Evolutionary conservation across 2,329 filamentous ascomycete genomes (phyloP).

Genomic region (Karstenula rhodostoma): DNA sequence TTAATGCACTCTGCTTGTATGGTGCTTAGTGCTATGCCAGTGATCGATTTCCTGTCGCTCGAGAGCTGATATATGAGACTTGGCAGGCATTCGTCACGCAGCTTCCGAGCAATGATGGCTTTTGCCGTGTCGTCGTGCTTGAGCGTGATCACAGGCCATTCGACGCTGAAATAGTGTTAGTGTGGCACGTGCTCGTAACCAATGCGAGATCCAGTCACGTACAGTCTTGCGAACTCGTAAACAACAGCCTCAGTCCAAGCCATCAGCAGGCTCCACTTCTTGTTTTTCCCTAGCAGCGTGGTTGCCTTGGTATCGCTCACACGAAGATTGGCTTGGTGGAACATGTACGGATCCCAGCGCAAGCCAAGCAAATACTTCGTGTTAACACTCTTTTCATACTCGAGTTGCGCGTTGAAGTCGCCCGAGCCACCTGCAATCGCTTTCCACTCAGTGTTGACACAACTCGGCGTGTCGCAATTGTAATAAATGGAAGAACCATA

Average conservation of each 20-base stretch:
- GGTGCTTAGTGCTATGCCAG: conserved; percentile 54
- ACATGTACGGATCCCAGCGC: conserved; percentile 63
- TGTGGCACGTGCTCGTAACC: not conserved
- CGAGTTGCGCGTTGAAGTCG: conserved; percentile 59
- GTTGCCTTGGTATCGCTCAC: conserved; percentile 54
- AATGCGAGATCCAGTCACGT: conserved; percentile 3
- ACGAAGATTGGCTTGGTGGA: conserved; percentile 68
- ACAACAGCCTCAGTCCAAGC: conserved; percentile 64
- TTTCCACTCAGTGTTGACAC: conserved; percentile 65
- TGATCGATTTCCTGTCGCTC: conserved; percentile 53
- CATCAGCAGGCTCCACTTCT: conserved; percentile 60
- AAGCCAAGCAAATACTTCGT: conserved; percentile 63
- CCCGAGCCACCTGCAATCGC: conserved; percentile 62
- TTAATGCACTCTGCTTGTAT: conserved; percentile 57
- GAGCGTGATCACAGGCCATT: conserved; percentile 61
- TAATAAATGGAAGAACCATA: conserved; percentile 69
- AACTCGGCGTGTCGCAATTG: conserved; percentile 65
- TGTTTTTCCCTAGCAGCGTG: conserved; percentile 56
- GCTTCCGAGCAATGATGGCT: conserved; percentile 59
- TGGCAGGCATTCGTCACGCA: conserved; percentile 61
- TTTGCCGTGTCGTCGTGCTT: conserved; percentile 63
- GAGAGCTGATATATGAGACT: conserved; percentile 55
- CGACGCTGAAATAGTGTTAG: conserved; percentile 15
- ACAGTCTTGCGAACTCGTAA: conserved; percentile 60
- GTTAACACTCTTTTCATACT: conserved; percentile 60